Percentiles rank a stretch among this genome's conserved stretches.
Evolutionary conservation across 805 yeast species (phyloP).

Genomic region (Ogataea saltuana): DNA sequence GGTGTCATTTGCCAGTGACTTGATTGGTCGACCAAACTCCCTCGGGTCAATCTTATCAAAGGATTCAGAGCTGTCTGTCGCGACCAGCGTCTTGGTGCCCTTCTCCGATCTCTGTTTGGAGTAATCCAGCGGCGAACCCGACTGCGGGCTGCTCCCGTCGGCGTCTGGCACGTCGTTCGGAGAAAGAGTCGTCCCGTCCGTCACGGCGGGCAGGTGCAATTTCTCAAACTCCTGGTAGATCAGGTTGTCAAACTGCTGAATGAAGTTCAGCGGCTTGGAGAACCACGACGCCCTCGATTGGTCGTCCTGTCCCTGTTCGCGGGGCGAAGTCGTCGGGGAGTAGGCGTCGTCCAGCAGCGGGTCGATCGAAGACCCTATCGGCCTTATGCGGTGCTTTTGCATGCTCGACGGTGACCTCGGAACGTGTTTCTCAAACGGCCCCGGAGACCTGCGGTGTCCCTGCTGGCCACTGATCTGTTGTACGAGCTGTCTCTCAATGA

Average conservation of each 20-base stretch:
- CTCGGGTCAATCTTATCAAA: constrained; percentile 19
- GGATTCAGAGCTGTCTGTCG: constrained; percentile 19
- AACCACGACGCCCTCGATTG: constrained; percentile 36
- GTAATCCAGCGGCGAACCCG: constrained; percentile 4
- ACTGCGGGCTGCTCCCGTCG: neutral
- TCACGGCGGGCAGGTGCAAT: constrained; percentile 39
- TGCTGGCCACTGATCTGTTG: constrained; percentile 36
- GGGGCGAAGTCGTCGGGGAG: constrained; percentile 15
- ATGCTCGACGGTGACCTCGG: constrained; percentile 26
- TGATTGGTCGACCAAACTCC: constrained; percentile 30
- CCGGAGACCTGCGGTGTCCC: neutral
- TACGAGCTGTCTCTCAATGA: constrained; percentile 48
- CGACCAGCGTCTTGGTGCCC: constrained; percentile 1
- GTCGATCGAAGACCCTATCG: constrained; percentile 20
- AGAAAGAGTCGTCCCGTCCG: constrained; percentile 12
- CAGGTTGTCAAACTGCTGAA: constrained; percentile 68
- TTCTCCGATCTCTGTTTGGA: constrained; percentile 7
- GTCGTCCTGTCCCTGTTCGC: constrained; percentile 4
- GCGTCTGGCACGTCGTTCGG: neutral
- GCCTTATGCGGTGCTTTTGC: constrained; percentile 17
- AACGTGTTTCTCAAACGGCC: constrained; percentile 16
- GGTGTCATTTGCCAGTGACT: constrained; percentile 22
- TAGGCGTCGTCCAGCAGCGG: constrained; percentile 25
- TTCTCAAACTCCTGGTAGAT: constrained; percentile 67
- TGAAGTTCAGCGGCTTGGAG: constrained; percentile 56